Base-by-base conservation (phyloP, 2,329 filamentous ascomycete species). In the Cladosporium sp. region DNA sequence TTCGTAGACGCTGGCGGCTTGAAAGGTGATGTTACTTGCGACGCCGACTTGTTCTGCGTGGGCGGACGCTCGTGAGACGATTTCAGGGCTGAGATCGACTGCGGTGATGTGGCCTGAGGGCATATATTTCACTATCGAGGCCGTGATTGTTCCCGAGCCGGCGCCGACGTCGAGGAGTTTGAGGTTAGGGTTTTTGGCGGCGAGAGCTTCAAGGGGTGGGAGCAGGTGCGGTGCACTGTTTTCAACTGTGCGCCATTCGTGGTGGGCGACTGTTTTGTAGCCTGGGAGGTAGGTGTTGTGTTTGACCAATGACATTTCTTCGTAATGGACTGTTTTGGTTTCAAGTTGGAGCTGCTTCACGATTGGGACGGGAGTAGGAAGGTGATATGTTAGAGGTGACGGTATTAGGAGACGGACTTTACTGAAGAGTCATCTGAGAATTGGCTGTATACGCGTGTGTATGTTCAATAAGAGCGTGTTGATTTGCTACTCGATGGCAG, bases 111-210 rank as follows among this genome's bases (percentile, higher is more conserved):
- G 75, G 66, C 81, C 81, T 65, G 79, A 67, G 2, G 82, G 81
- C 7, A 82, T 75, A 66, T 78, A 78, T 21, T 76, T 71, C 1
- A 81, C 80, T 10, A 84, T 73, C 7, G 79, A 80, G 10, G 76
- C 74, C 1, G 80, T 79, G 69, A 84, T 84, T 38, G 80, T 82
- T n/a, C 82, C 82, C 4, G 82, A 80, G 1, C 82, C 82, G 49
- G 80, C 80, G 49, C 82, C 82, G 15, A 83, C 78, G 67, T 84
- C 82, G 26, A 84, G 78, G 49, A 84, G 66, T 74, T 65, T 76
- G 71, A 74, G 75, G 65, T 14, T 71, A 63, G 63, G 77, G 67
- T 68, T 74, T 14, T 60, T 58, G 67, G 47, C 28, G 54, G 66
- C 67, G 41, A 71, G 68, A 8, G 49, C 10, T 51, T 72, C 52